phyloP scores from a whole-genome alignment of 495 filamentous ascomycete species.

The Amniculicola lignicola region DNA sequence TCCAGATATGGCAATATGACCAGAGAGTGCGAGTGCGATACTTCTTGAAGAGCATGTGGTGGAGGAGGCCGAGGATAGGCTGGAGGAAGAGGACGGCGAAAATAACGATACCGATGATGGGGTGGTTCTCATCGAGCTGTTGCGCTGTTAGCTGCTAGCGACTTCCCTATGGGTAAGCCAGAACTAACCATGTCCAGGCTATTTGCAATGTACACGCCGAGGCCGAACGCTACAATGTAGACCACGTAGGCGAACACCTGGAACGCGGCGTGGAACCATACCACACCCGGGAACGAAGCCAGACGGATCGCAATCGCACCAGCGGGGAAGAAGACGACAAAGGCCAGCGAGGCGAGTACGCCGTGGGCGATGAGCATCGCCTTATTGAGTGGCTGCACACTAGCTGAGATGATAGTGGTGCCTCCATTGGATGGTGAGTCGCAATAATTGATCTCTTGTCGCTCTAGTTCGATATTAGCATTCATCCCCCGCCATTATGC shows the following conservation, averaged over 20 bases:
- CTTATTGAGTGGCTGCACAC: neutral
- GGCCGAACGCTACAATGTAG: constrained; percentile 40
- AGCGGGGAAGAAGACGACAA: constrained; percentile 48
- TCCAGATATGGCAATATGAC: constrained; percentile 42
- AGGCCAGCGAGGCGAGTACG: constrained; percentile 40
- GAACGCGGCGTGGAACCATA: constrained; percentile 42
- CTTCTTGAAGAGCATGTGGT: constrained; percentile 43
- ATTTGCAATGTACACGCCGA: constrained; percentile 41
- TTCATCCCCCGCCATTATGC: no score
- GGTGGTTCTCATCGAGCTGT: constrained; percentile 35
- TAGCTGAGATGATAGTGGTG: neutral
- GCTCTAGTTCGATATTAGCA: constrained; percentile 16
- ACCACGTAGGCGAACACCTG: constrained; percentile 40
- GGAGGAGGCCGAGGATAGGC: constrained; percentile 40
- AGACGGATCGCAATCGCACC: constrained; percentile 47
- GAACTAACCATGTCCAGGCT: constrained; percentile 30
- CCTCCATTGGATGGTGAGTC: constrained; percentile 9
- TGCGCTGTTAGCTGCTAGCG: neutral
- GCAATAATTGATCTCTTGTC: constrained; percentile 33
- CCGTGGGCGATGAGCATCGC: constrained; percentile 42
- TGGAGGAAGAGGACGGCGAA: constrained; percentile 41
- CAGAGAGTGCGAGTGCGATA: constrained; percentile 37
- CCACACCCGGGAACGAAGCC: constrained; percentile 41
- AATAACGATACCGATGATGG: constrained; percentile 42
- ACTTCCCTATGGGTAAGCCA: neutral